These are phyloP conservation scores for Lactifluus volemus DNA, from an alignment of 768 basidiomycete genomes.

Conservation along the genomic window DNA sequence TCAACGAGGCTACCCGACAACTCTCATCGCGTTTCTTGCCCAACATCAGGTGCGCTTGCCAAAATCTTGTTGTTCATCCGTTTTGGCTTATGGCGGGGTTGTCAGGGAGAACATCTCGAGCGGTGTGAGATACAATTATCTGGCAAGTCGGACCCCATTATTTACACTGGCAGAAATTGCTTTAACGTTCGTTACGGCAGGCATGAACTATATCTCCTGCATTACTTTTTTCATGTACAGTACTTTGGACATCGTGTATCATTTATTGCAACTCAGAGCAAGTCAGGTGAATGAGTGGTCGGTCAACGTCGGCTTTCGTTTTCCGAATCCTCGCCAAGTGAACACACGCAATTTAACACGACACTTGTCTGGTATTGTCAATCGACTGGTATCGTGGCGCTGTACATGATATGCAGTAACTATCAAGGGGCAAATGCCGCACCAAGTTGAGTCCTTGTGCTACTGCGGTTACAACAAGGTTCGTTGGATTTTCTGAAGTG, in stretches of 20 bases:
- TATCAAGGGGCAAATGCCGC: neutral
- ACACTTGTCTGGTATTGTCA: neutral
- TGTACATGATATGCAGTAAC: neutral
- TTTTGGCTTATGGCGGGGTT: neutral
- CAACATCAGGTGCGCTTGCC: slow-evolving; percentile 65
- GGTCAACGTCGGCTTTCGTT: too few species aligned
- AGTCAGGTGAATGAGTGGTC: neutral
- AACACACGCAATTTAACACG: neutral
- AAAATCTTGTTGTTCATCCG: neutral
- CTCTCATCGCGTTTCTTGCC: slow-evolving; percentile 80
- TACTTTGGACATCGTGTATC: slow-evolving; percentile 7
- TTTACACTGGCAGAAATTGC: neutral
- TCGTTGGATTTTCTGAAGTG: too few species aligned
- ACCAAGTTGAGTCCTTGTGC: neutral
- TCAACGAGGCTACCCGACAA: slow-evolving; percentile 87
- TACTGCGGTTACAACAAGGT: neutral
- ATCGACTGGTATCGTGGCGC: neutral
- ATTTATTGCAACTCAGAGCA: neutral
- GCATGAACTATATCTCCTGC: slow-evolving; percentile 14
- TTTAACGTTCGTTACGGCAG: neutral
- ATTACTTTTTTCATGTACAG: slow-evolving; percentile 5
- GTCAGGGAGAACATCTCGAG: slow-evolving; percentile 88
- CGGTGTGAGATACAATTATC: slow-evolving; percentile 78
- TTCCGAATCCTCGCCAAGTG: neutral
- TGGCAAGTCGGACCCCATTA: slow-evolving; percentile 31